Evolutionary conservation across 1,284 basidiomycete species (phyloP), one percentile per base, ranked within the genome.

Genomic region (Moniliophthora roreri): DNA sequence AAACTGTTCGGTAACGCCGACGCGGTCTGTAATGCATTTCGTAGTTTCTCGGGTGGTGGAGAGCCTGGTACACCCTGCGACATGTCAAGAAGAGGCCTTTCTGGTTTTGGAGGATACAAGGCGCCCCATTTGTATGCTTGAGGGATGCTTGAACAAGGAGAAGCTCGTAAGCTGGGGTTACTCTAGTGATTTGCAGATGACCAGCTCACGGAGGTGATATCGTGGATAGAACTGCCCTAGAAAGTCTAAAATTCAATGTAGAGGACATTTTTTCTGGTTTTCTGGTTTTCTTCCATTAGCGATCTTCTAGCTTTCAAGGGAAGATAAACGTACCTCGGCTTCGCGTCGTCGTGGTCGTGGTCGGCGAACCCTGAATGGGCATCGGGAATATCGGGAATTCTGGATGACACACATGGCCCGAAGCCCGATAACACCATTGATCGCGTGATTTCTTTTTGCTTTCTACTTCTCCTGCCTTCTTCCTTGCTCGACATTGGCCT

Each of bases 61-160:
- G 72, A 73, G 2, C 86, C 85, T 0, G 91, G 91, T 0, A 86
- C 84, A 23, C 88, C 88, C 67, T 92, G 90, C 0, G 87, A 85
- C 73, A 93, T 85, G 64, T 91, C 86, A 6, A 93, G 75, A 0
- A 92, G 69, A 0, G 84, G 85, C 1, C 68, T 72, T 16, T 56
- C 66, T 10, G 66, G 66, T 0, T 76, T 76, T 0, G 75, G 63
- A 4, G 61, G 59, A 69, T 85, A 90, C 7, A 66, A 60, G 6
- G 66, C 61, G 0, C 77, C 84, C 89, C 89, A 92, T 67, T 75
- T 74, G 56, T 83, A 80, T 11, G 87, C 89, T 49, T 78, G 77
- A 0, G 88, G 84, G 51, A 92, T 89, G 1, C 88, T 89, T 13
- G 16, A 47, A 34, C 13, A 37, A n/a, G n/a, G n/a, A n/a, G n/a